Base-by-base conservation (phyloP, 1,139 yeast genomes). In the Debaryomyces nepalensis region DNA sequence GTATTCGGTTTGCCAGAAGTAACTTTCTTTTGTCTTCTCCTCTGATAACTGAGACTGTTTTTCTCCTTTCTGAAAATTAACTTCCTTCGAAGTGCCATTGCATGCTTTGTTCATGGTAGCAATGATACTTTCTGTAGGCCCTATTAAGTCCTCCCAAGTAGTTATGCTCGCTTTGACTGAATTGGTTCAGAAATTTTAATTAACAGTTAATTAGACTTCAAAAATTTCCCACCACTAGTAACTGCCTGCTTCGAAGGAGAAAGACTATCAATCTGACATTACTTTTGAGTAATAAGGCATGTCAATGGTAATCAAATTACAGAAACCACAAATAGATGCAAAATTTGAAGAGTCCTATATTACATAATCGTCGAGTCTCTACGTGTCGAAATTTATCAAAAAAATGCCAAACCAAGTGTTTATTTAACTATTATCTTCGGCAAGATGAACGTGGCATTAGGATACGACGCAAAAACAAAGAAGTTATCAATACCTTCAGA, bases 401-500 rank as follows among this genome's bases (percentile, higher is more conserved):
- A 31, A 29, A 2, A n/a, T 7, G 32, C 21, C 18, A 27, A 4
- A 27, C 11, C 18, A 10, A 16, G 18, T 27, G 9, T 5, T 15
- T 10, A 10, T n/a, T 27, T 29, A 29, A 21, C 18, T 12, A 1
- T 14, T 16, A 16, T 29, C 32, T 9, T 22, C 36, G 12, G 7
- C 16, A 40, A 16, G 18, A 61, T 61, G 64, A 57, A 52, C 40
- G 47, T 59, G 21, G 44, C 61, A 21, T 48, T 61, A 40, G 48
- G 46, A 26, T 66, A 70, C 51, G 70, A 67, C 37, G 49, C 61
- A 39, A 66, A 61, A 39, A 51, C 56, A 21, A 65, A 65, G 49
- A 57, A 52, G 43, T 45, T 73, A 39, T 47, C 44, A 19, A 41
- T 68, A 34, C 62, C 69, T 6, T 48, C 53, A 2, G 63, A 55